Conservation (phyloP, 179 eudicot species). For the Monotropa hypopitys region DNA sequence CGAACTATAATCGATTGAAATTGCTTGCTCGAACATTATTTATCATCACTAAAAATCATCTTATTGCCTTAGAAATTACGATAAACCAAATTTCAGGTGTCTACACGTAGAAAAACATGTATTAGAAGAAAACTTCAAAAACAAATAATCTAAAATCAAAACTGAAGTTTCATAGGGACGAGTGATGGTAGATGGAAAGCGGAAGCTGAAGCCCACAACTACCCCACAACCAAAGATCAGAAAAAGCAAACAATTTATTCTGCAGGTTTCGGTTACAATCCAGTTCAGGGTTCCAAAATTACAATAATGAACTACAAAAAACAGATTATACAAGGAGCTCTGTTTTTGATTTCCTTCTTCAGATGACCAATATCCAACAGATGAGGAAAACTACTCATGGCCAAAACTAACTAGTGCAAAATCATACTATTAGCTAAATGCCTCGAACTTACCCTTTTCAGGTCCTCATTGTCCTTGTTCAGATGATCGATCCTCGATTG, state of each 20-base stretch:
- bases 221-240: background rate
- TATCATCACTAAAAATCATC: too few species aligned
- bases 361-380: conserved; percentile 1
- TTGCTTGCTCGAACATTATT: too few species aligned
- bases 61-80: too few species aligned
- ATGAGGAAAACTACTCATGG: background rate
- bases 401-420: conserved; percentile 4
- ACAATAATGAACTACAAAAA: background rate
- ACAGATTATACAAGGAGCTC: background rate
- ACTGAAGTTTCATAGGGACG: background rate
- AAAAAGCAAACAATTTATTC: conserved; percentile 7
- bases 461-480: conserved; percentile 52
- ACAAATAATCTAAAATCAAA: background rate
- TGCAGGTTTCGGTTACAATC: background rate
- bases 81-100: too few species aligned
- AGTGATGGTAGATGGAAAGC: background rate
- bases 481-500: conserved; percentile 67
- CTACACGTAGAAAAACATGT: too few species aligned
- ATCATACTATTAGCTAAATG: conserved; percentile 2
- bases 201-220: background rate
- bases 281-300: background rate
- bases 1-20: too few species aligned
- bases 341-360: conserved; percentile 6
- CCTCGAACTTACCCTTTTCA: conserved; percentile 25
- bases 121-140: too few species aligned